Conservation (phyloP, 768 basidiomycete species). For the Infundibulicybe gibba region DNA sequence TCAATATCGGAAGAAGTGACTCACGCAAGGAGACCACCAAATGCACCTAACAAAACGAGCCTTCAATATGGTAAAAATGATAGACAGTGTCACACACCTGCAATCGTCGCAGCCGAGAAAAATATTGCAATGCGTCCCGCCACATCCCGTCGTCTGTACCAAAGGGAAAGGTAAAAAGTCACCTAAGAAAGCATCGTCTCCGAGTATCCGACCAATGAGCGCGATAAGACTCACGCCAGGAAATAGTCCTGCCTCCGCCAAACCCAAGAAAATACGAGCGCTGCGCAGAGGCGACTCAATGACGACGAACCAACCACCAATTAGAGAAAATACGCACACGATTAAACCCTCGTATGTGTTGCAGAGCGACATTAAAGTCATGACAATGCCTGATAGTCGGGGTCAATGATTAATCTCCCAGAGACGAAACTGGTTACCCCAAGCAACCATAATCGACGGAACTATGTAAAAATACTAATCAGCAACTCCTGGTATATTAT, state of each 20-base stretch:
- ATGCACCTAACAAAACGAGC: conserved; percentile 27
- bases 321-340: conserved; percentile 12
- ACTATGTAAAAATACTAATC: conserved; percentile 10
- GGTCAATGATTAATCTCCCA: not conserved
- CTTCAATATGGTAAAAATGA: not conserved
- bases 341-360: conserved; percentile 25
- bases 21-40: conserved; percentile 49
- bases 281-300: conserved; percentile 10
- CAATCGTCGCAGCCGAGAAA: conserved; percentile 57
- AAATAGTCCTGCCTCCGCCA: conserved; percentile 36
- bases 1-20: conserved; percentile 4
- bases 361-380: conserved; percentile 29
- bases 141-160: conserved; percentile 59
- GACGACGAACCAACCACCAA: not conserved
- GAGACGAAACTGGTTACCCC: conserved; percentile 13
- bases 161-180: conserved; percentile 47
- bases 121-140: conserved; percentile 59
- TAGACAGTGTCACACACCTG: conserved; percentile 25
- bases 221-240: conserved; percentile 24
- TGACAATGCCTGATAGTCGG: conserved; percentile 15
- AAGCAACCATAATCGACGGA: conserved; percentile 28
- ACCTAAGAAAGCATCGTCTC: conserved; percentile 18
- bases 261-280: conserved; percentile 34
- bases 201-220: not conserved
- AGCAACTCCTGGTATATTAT: not conserved